Evolutionary conservation across 192 early-diverging fungal species (phyloP).

Genomic region (Backusella tuberculispora): DNA sequence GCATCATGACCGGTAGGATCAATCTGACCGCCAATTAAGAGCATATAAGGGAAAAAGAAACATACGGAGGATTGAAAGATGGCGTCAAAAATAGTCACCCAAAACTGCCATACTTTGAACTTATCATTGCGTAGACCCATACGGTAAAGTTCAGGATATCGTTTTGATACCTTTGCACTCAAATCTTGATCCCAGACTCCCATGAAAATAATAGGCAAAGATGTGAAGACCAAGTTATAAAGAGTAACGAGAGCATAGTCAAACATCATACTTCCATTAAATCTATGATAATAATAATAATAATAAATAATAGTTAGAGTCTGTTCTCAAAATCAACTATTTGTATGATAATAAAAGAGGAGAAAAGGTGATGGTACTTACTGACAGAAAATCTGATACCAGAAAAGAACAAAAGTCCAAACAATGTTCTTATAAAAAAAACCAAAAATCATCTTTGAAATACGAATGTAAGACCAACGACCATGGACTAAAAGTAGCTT

Average conservation of each 20-base stretch:
- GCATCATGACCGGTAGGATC: conserved; percentile 40
- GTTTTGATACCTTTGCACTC: conserved; percentile 62
- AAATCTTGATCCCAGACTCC: conserved; percentile 88
- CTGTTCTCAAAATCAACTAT: too few species aligned
- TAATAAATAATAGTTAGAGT: conserved; percentile 11
- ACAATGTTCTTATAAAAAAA: conserved; percentile 98
- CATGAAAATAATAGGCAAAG: conserved; percentile 75
- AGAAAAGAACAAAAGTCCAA: conserved; percentile 86
- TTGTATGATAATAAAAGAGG: too few species aligned
- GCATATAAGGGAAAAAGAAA: conserved; percentile 68
- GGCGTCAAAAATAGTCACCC: conserved; percentile 71
- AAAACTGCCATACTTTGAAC: conserved; percentile 78
- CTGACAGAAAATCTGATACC: conserved; percentile 90
- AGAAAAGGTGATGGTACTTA: conserved; percentile 29
- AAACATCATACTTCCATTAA: conserved; percentile 77
- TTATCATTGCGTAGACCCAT: conserved; percentile 71
- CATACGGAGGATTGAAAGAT: conserved; percentile 74
- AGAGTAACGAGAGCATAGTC: conserved; percentile 90
- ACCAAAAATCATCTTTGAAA: conserved; percentile 84
- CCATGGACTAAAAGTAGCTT: conserved; percentile 92
- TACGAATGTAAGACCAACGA: conserved; percentile 88
- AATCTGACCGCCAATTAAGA: conserved; percentile 49
- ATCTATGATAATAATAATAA: conserved; percentile 43
- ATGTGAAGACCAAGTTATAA: conserved; percentile 88
- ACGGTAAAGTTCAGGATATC: conserved; percentile 80